phyloP scores from a whole-genome alignment of 2,329 filamentous ascomycete species.

The Fusarium abutilonis region DNA sequence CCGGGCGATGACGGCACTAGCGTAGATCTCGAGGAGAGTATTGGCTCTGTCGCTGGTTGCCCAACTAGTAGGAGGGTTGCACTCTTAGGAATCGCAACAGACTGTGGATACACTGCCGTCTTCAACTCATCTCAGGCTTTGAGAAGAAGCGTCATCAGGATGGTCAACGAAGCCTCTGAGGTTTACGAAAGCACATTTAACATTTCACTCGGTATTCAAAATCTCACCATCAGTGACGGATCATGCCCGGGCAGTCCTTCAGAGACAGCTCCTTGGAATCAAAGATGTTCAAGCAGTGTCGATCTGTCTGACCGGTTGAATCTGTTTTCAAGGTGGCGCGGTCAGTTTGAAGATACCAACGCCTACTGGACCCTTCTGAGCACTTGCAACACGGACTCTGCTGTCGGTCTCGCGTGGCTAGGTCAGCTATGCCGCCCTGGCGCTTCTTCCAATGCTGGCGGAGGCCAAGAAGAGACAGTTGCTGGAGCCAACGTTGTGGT shows the following conservation, averaged over 20 bases:
- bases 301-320: slow-evolving; percentile 83
- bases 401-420: slow-evolving; percentile 93
- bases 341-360: slow-evolving; percentile 78
- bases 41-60: slow-evolving; percentile 86
- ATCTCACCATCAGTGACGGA: slow-evolving; percentile 79
- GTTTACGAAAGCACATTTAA: slow-evolving; percentile 94
- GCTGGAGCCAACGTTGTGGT: slow-evolving; percentile 91
- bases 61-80: slow-evolving; percentile 91
- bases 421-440: slow-evolving; percentile 80
- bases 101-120: slow-evolving; percentile 83
- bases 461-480: slow-evolving; percentile 73
- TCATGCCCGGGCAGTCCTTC: slow-evolving; percentile 78
- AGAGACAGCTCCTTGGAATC: slow-evolving; percentile 82
- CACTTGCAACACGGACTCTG: slow-evolving; percentile 81
- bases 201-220: slow-evolving; percentile 89
- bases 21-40: slow-evolving; percentile 79
- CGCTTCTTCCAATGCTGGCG: slow-evolving; percentile 63
- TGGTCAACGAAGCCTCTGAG: slow-evolving; percentile 87
- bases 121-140: slow-evolving; percentile 73
- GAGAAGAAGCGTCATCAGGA: slow-evolving; percentile 78
- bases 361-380: slow-evolving; percentile 94
- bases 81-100: slow-evolving; percentile 88
- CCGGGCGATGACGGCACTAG: slow-evolving; percentile 75
- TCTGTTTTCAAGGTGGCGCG: slow-evolving; percentile 89
- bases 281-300: slow-evolving; percentile 70